These are phyloP conservation scores for Mycena rosella DNA, from an alignment of 768 basidiomycete genomes.

Conservation along the genomic window DNA sequence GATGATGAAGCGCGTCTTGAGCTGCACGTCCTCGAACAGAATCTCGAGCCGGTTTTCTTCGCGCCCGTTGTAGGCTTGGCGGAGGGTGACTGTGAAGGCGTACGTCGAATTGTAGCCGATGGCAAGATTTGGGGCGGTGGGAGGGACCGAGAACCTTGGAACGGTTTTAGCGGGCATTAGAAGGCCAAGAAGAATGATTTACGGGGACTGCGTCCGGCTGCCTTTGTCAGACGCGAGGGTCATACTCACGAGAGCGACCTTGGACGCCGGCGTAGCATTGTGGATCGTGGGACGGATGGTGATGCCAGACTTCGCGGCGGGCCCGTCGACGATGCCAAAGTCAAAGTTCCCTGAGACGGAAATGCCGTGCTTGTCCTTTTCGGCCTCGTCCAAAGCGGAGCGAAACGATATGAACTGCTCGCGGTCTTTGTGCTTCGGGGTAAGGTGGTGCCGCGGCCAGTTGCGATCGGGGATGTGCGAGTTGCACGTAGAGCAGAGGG, in stretches of 20 bases:
- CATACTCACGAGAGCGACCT: conserved; percentile 42
- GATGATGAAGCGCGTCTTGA: conserved; percentile 62
- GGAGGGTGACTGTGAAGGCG: conserved; percentile 49
- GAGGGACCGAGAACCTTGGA: conserved; percentile 43
- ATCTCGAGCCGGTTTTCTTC: conserved; percentile 69
- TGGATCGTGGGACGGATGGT: conserved; percentile 38
- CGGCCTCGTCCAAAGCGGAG: conserved; percentile 62
- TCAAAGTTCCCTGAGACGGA: conserved; percentile 58
- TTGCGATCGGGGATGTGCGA: conserved; percentile 36
- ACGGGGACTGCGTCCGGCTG: conserved; percentile 39
- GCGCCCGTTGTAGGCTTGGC: conserved; percentile 55
- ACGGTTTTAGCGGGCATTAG: not conserved
- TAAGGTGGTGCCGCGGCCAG: conserved; percentile 52
- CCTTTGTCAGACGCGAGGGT: conserved; percentile 51
- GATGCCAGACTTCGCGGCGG: conserved; percentile 44
- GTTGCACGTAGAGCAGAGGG: conserved; percentile 48
- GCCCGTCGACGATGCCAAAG: conserved; percentile 63
- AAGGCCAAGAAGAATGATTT: conserved; percentile 22
- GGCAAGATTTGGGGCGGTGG: conserved; percentile 32
- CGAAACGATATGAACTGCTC: conserved; percentile 55
- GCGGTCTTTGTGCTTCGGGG: conserved; percentile 49
- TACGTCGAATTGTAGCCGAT: conserved; percentile 44
- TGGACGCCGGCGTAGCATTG: conserved; percentile 48
- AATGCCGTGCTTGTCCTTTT: conserved; percentile 68
- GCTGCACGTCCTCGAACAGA: conserved; percentile 59